Evolutionary conservation across 2,329 filamentous ascomycete species (phyloP).

Genomic region (Metarhizium guizhouense): DNA sequence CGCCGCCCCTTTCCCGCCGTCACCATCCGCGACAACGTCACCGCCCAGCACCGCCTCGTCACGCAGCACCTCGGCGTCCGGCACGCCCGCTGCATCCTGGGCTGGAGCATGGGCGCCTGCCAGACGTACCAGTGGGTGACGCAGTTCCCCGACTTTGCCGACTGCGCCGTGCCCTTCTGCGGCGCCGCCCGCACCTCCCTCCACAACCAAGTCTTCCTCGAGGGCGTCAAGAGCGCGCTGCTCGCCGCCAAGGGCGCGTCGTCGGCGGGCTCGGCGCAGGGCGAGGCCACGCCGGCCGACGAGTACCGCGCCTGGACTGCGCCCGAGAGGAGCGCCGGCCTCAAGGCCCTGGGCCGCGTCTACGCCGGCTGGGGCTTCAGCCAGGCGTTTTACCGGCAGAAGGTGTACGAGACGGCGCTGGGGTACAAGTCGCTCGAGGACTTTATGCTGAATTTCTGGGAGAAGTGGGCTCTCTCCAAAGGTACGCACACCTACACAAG

Average conservation of each 20-base stretch:
- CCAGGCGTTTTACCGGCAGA: conserved; percentile 68
- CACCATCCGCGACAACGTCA: conserved; percentile 42
- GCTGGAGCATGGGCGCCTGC: conserved; percentile 49
- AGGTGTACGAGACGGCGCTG: conserved; percentile 54
- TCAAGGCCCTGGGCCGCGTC: conserved; percentile 65
- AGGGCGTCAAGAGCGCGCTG: conserved; percentile 41
- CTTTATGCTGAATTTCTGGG: conserved; percentile 70
- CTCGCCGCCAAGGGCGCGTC: conserved; percentile 28
- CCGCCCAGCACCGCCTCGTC: conserved; percentile 35
- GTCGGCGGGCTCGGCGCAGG: conserved; percentile 39
- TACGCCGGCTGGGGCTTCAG: conserved; percentile 80
- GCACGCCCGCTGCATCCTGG: conserved; percentile 37
- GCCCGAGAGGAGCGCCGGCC: conserved; percentile 28
- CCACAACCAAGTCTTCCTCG: conserved; percentile 47
- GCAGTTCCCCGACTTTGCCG: conserved; percentile 38
- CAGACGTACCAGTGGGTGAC: conserved; percentile 43
- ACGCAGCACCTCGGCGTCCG: conserved; percentile 31
- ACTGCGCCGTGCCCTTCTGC: conserved; percentile 37
- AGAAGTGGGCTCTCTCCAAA: conserved; percentile 62
- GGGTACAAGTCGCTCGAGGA: conserved; percentile 62
- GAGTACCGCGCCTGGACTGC: conserved; percentile 25
- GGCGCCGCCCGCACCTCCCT: conserved; percentile 39
- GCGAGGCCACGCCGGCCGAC: conserved; percentile 14
- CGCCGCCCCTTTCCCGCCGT: conserved; percentile 31
- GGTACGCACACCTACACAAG: conserved; percentile 2